Evolutionary conservation across 1,284 basidiomycete species (phyloP).

Genomic region (Irpex sp.): DNA sequence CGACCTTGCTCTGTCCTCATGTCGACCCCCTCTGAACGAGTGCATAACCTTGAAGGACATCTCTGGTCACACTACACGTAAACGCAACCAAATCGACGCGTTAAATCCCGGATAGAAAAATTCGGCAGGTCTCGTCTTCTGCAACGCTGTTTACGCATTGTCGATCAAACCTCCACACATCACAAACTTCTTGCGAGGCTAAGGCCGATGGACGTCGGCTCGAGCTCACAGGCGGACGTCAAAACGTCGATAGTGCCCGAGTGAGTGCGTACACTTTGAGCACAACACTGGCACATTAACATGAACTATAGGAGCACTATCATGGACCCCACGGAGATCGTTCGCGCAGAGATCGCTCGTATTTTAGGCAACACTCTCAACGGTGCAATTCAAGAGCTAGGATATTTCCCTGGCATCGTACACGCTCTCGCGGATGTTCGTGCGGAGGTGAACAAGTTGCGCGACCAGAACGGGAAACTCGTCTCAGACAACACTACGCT

Average conservation of each 20-base stretch:
- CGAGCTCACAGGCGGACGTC: neutral
- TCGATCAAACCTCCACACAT: neutral
- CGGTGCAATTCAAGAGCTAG: neutral
- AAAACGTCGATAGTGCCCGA: neutral
- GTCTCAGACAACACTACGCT: conserved; percentile 45
- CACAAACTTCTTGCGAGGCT: neutral
- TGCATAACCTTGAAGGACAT: neutral
- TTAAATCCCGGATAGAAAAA: neutral
- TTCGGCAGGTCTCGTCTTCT: too few relatives aligned
- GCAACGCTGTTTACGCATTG: too few relatives aligned
- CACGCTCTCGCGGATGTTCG: neutral
- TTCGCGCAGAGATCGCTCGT: neutral
- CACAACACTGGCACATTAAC: too few relatives aligned
- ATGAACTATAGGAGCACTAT: neutral
- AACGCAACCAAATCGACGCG: neutral
- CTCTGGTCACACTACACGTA: neutral
- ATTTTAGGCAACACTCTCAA: neutral
- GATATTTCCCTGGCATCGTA: conserved; percentile 1
- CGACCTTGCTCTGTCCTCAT: neutral
- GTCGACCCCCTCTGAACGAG: neutral
- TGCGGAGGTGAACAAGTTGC: conserved; percentile 13
- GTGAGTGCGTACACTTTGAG: neutral
- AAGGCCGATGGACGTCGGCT: neutral
- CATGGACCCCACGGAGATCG: neutral
- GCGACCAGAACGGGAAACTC: conserved; percentile 43